A percentile compares a stretch with the other conserved stretches of the same genome.
Evolutionary conservation across 1,284 basidiomycete genomes (phyloP).

Genomic region (Coriolopsis trogii): DNA sequence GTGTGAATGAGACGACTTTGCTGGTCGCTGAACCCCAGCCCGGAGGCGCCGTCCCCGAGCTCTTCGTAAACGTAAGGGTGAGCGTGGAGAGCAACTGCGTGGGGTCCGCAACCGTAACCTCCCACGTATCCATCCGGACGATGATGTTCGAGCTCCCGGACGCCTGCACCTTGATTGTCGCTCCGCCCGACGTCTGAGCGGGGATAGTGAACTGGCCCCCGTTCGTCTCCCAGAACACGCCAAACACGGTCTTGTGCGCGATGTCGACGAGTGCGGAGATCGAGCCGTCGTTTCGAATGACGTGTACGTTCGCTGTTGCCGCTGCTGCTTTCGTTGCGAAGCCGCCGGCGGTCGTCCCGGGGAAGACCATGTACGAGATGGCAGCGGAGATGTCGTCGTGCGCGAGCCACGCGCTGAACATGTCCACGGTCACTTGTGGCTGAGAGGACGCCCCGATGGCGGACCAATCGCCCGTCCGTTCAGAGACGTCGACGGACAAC

Average conservation of each 20-base stretch:
- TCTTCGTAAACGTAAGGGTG: slow-evolving; percentile 36
- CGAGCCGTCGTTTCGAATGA: slow-evolving; percentile 40
- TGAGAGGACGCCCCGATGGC: slow-evolving; percentile 60
- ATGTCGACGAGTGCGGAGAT: slow-evolving; percentile 40
- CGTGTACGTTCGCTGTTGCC: slow-evolving; percentile 32
- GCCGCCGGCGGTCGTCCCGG: slow-evolving; percentile 41
- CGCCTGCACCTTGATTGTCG: slow-evolving; percentile 44
- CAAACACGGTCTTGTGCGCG: slow-evolving; percentile 30
- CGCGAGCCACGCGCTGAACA: slow-evolving; percentile 64
- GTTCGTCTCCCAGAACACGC: slow-evolving; percentile 39
- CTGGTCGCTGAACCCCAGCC: slow-evolving; percentile 36
- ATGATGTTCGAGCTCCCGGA: slow-evolving; percentile 49
- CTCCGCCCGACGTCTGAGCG: slow-evolving; percentile 16
- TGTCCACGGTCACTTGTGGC: slow-evolving; percentile 52
- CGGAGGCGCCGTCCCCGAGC: slow-evolving; percentile 33
- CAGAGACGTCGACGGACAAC: slow-evolving; percentile 48
- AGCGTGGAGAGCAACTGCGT: slow-evolving; percentile 41
- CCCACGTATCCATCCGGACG: slow-evolving; percentile 44
- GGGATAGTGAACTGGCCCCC: slow-evolving; percentile 32
- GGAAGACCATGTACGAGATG: slow-evolving; percentile 58
- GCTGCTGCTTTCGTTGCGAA: slow-evolving; percentile 35
- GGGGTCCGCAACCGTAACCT: slow-evolving; percentile 62
- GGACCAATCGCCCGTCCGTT: slow-evolving; percentile 61
- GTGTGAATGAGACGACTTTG: slow-evolving; percentile 33
- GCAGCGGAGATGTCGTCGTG: slow-evolving; percentile 39